Base-by-base conservation (phyloP, 2,329 filamentous ascomycete species). In the Fusarium papillatum region DNA sequence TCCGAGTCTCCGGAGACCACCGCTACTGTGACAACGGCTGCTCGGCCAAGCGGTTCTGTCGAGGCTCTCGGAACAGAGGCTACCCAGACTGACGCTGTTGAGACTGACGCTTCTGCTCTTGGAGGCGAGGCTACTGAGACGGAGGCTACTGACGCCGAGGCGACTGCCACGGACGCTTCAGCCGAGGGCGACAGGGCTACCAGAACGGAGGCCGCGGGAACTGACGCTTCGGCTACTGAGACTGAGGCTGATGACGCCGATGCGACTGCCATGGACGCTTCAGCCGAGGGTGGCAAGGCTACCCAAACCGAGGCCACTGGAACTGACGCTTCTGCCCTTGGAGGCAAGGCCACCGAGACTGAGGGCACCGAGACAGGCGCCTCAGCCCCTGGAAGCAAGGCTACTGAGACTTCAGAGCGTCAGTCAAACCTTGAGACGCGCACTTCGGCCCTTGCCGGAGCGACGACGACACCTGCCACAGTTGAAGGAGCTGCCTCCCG, bases 401-500 rank as follows among this genome's bases (percentile, higher is more conserved):
- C 46, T 41, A 69, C 67, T 53, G 59, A 64, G n/a, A 65, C 70
- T 31, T 68, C 38, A 5, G 55, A 69, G 38, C 64, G 59, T n/a
- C 68, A 26, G 39, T 77, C 76, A 4, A 50, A 76, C 34, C 68
- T 79, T 24, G 66, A 72, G 62, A 79, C 78, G 34, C 78, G 74
- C 38, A 79, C 78, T 55, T 68, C 78, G 16, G 57, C 71, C 9
- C n/a, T 29, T 36, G 26, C 72, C 10, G 66, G 50, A 14, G 68
- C 61, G 11, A 73, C 75, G 3, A 60, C 77, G 34, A 55, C 61
- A n/a, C 73, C 76, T 53, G 68, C 72, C 4, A 76, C 68, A 10
- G 74, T 75, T 36, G 75, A 73, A 31, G 76, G 74, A 64, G 68
- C 72, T 7, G 78, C 76, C 4, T 73, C 78, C 61, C 74, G 61